Evolutionary conservation across 2,329 filamentous ascomycete species (phyloP).

Genomic region (Cladosporium sp.): DNA sequence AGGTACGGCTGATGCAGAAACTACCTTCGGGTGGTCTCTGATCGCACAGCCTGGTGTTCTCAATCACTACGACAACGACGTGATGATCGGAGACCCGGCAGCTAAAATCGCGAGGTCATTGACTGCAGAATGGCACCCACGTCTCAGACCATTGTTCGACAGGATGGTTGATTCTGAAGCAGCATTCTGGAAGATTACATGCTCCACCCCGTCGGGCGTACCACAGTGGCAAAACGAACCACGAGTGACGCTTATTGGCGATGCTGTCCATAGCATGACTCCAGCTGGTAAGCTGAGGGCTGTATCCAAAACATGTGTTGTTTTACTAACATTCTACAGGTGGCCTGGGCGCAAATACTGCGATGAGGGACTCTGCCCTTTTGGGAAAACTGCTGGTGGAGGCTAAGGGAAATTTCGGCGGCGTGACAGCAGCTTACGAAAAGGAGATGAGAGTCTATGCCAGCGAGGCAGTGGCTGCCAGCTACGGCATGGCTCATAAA

Average conservation of each 20-base stretch:
- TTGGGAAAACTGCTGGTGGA: constrained; percentile 51
- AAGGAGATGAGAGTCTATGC: constrained; percentile 47
- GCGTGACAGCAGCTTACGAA: constrained; percentile 37
- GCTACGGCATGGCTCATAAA: constrained; percentile 46
- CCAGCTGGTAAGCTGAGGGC: constrained; percentile 31
- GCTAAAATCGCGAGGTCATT: constrained; percentile 56
- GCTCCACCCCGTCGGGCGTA: constrained; percentile 56
- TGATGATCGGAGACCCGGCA: constrained; percentile 54
- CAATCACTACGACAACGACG: constrained; percentile 56
- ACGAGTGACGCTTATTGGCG: constrained; percentile 56
- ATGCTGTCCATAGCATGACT: constrained; percentile 57
- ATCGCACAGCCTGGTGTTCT: constrained; percentile 55
- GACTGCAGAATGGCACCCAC: constrained; percentile 53
- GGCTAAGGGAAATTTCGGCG: constrained; percentile 45
- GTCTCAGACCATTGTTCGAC: constrained; percentile 55
- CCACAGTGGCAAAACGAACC: constrained; percentile 58
- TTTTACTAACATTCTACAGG: constrained; percentile 24
- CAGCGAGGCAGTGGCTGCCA: constrained; percentile 52
- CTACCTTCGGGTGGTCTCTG: constrained; percentile 64
- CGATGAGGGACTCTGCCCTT: constrained; percentile 52
- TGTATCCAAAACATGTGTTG: not conserved
- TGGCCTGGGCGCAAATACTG: constrained; percentile 56
- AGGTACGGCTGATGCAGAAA: constrained; percentile 55
- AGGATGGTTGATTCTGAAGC: constrained; percentile 55
- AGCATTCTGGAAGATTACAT: constrained; percentile 65